phyloP scores from a whole-genome alignment of 306 rosid species.

The Castanopsis chinensis region DNA sequence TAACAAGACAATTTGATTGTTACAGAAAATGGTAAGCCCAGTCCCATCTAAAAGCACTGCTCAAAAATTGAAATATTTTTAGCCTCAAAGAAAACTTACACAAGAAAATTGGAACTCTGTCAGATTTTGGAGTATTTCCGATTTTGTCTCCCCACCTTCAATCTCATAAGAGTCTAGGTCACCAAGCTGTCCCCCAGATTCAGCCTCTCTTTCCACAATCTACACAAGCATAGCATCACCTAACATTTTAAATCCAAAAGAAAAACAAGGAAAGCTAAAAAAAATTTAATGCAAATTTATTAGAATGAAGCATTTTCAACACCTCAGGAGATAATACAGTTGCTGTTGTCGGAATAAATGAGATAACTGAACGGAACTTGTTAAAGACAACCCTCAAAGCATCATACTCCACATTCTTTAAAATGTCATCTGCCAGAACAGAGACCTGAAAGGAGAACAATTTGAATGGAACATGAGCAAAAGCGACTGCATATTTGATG shows the following conservation, averaged over 20 bases:
- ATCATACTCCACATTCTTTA: conserved; percentile 92
- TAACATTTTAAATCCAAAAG: conserved; percentile 11
- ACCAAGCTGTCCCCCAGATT: conserved; percentile 81
- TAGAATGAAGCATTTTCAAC: conserved; percentile 4
- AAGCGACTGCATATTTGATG: not conserved
- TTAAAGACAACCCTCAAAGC: conserved; percentile 79
- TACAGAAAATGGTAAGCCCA: not conserved
- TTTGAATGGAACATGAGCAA: conserved; percentile 4
- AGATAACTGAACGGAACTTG: conserved; percentile 80
- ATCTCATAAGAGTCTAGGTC: conserved; percentile 89
- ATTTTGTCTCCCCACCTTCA: conserved; percentile 96
- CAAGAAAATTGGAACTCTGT: conserved; percentile 96
- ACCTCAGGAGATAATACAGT: conserved; percentile 96
- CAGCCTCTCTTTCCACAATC: conserved; percentile 86
- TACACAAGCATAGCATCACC: conserved; percentile 24
- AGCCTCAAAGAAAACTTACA: conserved; percentile 50
- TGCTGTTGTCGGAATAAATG: conserved; percentile 69
- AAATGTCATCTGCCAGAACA: conserved; percentile 87
- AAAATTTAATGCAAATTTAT: not conserved
- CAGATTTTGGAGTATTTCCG: conserved; percentile 90
- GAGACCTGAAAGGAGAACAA: conserved; percentile 64
- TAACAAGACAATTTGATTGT: not conserved
- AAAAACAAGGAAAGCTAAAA: not conserved
- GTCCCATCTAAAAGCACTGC: not conserved
- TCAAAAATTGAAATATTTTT: not conserved